These are phyloP conservation scores for Hypoxylon trugodes DNA, from an alignment of 495 filamentous ascomycete species.

Conservation along the genomic window DNA sequence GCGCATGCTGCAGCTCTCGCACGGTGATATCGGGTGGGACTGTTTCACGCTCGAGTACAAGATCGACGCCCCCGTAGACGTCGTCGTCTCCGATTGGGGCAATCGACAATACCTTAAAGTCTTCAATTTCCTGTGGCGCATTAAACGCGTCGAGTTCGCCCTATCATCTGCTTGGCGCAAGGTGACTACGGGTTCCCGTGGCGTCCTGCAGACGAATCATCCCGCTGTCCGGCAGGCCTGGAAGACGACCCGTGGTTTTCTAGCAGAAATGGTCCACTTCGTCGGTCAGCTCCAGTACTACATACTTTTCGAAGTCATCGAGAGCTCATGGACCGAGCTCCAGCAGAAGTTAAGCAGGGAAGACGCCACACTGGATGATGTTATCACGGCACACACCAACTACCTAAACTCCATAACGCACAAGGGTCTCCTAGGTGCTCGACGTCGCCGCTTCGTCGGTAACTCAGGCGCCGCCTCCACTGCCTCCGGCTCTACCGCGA, in stretches of 20 bases:
- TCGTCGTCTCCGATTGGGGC: slow-evolving; percentile 94
- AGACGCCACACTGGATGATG: slow-evolving; percentile 89
- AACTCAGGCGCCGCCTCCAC: slow-evolving; percentile 51
- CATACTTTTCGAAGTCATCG: slow-evolving; percentile 98
- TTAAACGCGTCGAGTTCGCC: slow-evolving; percentile 97
- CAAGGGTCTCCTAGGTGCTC: slow-evolving; percentile 89
- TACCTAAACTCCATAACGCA: slow-evolving; percentile 95
- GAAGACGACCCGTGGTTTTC: slow-evolving; percentile 85
- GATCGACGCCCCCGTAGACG: slow-evolving; percentile 95
- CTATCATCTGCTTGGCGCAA: slow-evolving; percentile 91
- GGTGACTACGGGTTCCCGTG: slow-evolving; percentile 93
- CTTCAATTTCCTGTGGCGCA: slow-evolving; percentile 99
- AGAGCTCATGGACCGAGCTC: slow-evolving; percentile 89
- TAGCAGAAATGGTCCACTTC: slow-evolving; percentile 99
- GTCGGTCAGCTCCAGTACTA: slow-evolving; percentile 98
- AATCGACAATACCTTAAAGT: slow-evolving; percentile 97
- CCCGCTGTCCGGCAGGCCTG: slow-evolving; percentile 81
- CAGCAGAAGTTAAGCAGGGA: slow-evolving; percentile 81
- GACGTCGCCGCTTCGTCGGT: slow-evolving; percentile 48
- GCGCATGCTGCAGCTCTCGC: slow-evolving; percentile 92
- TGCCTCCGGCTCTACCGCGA: slow-evolving; percentile 39
- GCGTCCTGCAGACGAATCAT: slow-evolving; percentile 84
- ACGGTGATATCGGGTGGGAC: slow-evolving; percentile 99
- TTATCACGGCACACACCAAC: slow-evolving; percentile 88
- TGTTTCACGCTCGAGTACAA: slow-evolving; percentile 99